phyloP scores from a whole-genome alignment of 225 moss, liverwort and hornwort species.

The Marchantia paleacea region DNA sequence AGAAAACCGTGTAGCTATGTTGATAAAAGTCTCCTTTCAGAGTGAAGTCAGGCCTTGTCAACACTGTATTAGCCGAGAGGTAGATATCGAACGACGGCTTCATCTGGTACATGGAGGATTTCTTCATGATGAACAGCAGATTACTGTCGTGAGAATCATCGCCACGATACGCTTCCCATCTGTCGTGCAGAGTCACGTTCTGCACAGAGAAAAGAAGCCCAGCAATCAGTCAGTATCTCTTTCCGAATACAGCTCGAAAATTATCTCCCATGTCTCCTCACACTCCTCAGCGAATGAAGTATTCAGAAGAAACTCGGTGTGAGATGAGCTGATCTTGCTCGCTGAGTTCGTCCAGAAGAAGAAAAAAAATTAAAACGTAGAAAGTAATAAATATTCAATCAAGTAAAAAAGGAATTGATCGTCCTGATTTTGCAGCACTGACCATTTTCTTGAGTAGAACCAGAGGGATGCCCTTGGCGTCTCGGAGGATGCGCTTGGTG shows the following conservation, averaged over 20 bases:
- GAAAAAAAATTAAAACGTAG: neutral
- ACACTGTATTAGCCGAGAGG: constrained; percentile 7
- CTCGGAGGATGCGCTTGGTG: constrained; percentile 24
- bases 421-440: neutral
- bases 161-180: constrained; percentile 35
- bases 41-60: constrained; percentile 23
- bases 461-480: constrained; percentile 25
- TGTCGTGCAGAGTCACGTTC: constrained; percentile 27
- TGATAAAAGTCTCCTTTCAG: constrained; percentile 29
- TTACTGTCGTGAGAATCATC: constrained; percentile 22
- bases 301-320: too few relatives aligned
- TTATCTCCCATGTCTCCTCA: neutral
- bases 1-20: constrained; percentile 23
- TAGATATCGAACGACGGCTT: constrained; percentile 31
- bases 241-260: neutral
- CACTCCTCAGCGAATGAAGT: too few relatives aligned
- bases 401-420: too few relatives aligned
- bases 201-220: constrained; percentile 5
- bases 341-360: too few relatives aligned
- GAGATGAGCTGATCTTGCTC: neutral
- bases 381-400: neutral
- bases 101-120: constrained; percentile 21
- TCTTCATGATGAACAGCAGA: constrained; percentile 31
- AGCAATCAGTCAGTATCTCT: too few relatives aligned
- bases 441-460: constrained; percentile 37